Evolutionary conservation across 768 basidiomycete genomes (phyloP).

Genomic region (Termitomyces eurrhizus): DNA sequence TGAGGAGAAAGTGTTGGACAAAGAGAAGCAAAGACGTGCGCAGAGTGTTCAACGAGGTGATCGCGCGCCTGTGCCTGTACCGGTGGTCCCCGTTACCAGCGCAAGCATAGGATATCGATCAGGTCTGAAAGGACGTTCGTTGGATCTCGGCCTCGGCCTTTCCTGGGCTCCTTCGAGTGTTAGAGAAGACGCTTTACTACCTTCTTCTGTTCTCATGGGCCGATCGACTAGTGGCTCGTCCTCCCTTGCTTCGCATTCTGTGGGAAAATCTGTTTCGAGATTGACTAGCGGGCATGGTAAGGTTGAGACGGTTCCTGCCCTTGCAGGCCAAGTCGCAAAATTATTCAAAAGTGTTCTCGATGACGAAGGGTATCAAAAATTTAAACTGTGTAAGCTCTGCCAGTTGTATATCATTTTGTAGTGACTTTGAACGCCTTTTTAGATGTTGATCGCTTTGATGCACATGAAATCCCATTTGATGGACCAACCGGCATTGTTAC

Average conservation of each 20-base stretch:
- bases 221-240: slow-evolving; percentile 30
- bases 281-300: slow-evolving; percentile 18
- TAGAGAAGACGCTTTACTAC: slow-evolving; percentile 62
- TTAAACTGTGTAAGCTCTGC: slow-evolving; percentile 60
- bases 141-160: slow-evolving; percentile 67
- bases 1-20: slow-evolving; percentile 27
- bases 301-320: slow-evolving; percentile 24
- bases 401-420: slow-evolving; percentile 8
- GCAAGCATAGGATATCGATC: slow-evolving; percentile 35
- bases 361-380: slow-evolving; percentile 40
- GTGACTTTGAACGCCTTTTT: slow-evolving; percentile 7
- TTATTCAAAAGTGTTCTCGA: slow-evolving; percentile 44
- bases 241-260: slow-evolving; percentile 14
- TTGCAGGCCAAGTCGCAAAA: slow-evolving; percentile 45
- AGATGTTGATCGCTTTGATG: slow-evolving; percentile 78
- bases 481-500: slow-evolving; percentile 68
- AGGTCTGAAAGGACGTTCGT: slow-evolving; percentile 60
- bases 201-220: slow-evolving; percentile 36
- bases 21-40: slow-evolving; percentile 22
- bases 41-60: slow-evolving; percentile 21
- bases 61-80: slow-evolving; percentile 30
- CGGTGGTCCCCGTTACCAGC: slow-evolving; percentile 12
- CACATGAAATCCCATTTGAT: slow-evolving; percentile 70
- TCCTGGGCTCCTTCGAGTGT: slow-evolving; percentile 71
- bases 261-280: slow-evolving; percentile 19